A percentile compares a stretch with the other conserved stretches of the same genome.
These are phyloP conservation scores for Gossypium davidsonii DNA, from an alignment of 441 rosid species.

Conservation along the genomic window DNA sequence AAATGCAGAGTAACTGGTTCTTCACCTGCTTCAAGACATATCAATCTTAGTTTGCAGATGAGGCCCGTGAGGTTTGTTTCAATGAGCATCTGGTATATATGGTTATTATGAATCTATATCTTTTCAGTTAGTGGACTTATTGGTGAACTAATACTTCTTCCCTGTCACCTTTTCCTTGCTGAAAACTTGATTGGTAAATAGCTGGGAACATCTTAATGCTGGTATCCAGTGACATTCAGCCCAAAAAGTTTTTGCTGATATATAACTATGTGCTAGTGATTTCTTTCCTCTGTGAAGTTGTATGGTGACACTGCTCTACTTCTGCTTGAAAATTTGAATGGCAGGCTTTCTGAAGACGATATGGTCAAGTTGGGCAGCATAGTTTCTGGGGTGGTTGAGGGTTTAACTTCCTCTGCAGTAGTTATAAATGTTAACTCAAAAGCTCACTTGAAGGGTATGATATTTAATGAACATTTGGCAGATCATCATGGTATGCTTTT, in stretches of 20 bases:
- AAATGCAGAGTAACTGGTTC: constrained; percentile 85
- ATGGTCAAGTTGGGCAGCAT: constrained; percentile 71
- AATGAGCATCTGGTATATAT: constrained; percentile 1
- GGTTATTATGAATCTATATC: constrained; percentile 6
- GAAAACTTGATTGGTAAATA: not conserved
- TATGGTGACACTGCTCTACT: constrained; percentile 2
- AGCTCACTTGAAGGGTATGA: constrained; percentile 62
- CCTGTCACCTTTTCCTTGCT: not conserved
- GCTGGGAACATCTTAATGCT: not conserved
- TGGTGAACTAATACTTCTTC: not conserved
- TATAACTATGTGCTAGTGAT: not conserved
- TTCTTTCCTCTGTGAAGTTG: not conserved
- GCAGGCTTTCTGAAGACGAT: constrained; percentile 75
- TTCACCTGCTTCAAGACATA: constrained; percentile 55
- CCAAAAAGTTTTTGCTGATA: not conserved
- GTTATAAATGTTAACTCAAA: constrained; percentile 54
- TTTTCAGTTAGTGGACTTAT: not conserved
- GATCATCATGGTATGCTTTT: constrained; percentile 76
- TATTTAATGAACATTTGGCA: constrained; percentile 76
- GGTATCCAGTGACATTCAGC: not conserved
- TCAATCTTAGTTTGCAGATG: constrained; percentile 83
- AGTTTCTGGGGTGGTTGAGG: constrained; percentile 78
- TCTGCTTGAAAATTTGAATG: constrained; percentile 13
- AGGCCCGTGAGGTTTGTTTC: constrained; percentile 68
- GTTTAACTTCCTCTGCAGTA: constrained; percentile 52